Evolutionary conservation across 202 grass and related monocot species (phyloP), one percentile per base, ranked within the genome.

Genomic region (Digitaria exilis): DNA sequence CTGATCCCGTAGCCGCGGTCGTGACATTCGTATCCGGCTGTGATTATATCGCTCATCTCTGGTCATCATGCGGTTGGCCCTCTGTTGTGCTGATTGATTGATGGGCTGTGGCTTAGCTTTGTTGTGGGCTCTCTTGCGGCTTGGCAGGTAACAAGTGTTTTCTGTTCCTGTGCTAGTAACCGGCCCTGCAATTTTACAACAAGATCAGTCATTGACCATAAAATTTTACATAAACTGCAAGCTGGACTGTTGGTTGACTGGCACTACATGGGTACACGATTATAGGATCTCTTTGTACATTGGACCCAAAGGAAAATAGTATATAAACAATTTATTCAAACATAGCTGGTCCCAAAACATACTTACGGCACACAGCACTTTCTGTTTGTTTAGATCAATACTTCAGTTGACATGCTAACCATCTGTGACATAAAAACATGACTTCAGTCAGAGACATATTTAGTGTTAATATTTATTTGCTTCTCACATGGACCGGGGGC

Each of bases 51-150:
- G 61, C 15, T 51, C 71, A 11, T 52, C 52, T 26, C 73, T 26
- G 50, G 54, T 65, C 45, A 86, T 64, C 46, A 80, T 73, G 44
- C 18, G 78, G 64, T 57, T 44, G 11, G 48, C 55, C 19, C 52
- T 51, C 60, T 59, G 19, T 34, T 68, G 75, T 32, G 8, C 63
- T 18, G 63, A 28, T 37, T 43, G 63, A 69, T 49, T 37, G 51
- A 48, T 60, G 66, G 66, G 31, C 61, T 77, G 22, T 42, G 35
- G 73, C 34, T 43, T 59, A 76, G 54, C 73, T 59, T 69, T 50
- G 24, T 6, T 26, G 75, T 62, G 65, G 74, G 42, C 11, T 61
- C 29, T 19, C 16, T 25, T 0, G 15, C 8, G 26, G 46, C 28
- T 70, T 44, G 67, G 24, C 41, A 14, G 14, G 67, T 44, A 65